phyloP scores from a whole-genome alignment of 192 early-diverging fungal species.

The Linnemannia hyalina region DNA sequence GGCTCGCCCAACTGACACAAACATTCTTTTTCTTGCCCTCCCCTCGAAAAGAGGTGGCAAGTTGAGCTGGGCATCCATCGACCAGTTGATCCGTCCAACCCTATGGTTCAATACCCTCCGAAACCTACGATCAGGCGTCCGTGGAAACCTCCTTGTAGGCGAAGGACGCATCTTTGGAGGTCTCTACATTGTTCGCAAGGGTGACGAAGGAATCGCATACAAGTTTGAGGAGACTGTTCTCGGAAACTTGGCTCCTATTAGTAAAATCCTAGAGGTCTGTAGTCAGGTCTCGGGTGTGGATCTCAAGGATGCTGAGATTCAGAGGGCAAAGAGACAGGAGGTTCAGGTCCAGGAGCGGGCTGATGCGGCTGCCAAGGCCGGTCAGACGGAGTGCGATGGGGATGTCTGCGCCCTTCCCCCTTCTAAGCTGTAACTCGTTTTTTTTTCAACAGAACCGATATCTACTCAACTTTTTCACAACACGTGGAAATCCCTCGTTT shows the following conservation, averaged over 20 bases:
- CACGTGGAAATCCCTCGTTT: too few relatives aligned
- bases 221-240: conserved; percentile 56
- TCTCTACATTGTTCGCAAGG: conserved; percentile 51
- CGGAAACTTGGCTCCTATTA: conserved; percentile 58
- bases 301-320: conserved; percentile 19
- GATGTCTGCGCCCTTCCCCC: conserved; percentile 33
- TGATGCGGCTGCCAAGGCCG: conserved; percentile 16
- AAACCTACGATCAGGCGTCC: conserved; percentile 46
- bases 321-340: conserved; percentile 22
- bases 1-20: neutral
- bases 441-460: too few relatives aligned
- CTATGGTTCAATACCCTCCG: conserved; percentile 42
- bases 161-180: conserved; percentile 63
- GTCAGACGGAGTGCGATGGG: conserved; percentile 33
- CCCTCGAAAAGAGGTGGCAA: conserved; percentile 24
- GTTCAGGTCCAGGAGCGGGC: conserved; percentile 17
- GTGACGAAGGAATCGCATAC: conserved; percentile 50
- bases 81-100: conserved; percentile 40
- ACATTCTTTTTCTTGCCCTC: neutral
- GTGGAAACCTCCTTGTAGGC: conserved; percentile 54
- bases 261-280: conserved; percentile 59
- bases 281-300: conserved; percentile 36
- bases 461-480: too few relatives aligned
- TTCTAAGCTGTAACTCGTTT: conserved; percentile 19
- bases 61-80: conserved; percentile 41